A percentile compares a stretch with the other conserved stretches of the same genome.
phyloP scores from a whole-genome alignment of 2,329 filamentous ascomycete species.

The Fonsecaea monophora region DNA sequence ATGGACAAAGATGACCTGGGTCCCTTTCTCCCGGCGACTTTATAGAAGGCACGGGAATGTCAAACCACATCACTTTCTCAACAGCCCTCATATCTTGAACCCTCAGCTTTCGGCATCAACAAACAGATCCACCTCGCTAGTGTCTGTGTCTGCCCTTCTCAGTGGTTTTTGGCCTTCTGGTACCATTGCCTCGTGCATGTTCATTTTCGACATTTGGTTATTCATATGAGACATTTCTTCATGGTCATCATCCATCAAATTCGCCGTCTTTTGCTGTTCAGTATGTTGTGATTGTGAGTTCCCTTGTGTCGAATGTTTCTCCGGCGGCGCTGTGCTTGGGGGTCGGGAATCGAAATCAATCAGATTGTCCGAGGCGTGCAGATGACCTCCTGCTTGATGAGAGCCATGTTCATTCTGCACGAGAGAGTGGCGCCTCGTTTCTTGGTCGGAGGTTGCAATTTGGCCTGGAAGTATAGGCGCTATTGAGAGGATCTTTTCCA shows the following conservation, averaged over 20 bases:
- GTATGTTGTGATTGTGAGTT: conserved; percentile 30
- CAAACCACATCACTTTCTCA: neutral
- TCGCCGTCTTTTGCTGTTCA: conserved; percentile 17
- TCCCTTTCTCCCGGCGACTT: neutral
- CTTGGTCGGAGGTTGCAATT: conserved; percentile 56
- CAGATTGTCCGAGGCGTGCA: conserved; percentile 34
- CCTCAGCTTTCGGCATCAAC: conserved; percentile 49
- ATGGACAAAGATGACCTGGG: neutral
- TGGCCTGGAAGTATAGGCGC: conserved; percentile 85
- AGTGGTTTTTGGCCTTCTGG: conserved; percentile 40
- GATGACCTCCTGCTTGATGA: neutral
- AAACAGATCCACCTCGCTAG: conserved; percentile 51
- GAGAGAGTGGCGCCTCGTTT: conserved; percentile 10
- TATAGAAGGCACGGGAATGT: neutral
- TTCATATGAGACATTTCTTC: conserved; percentile 25
- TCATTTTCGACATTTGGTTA: conserved; percentile 38
- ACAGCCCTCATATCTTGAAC: neutral
- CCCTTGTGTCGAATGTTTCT: conserved; percentile 22
- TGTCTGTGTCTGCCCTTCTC: conserved; percentile 49
- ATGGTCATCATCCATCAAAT: conserved; percentile 38
- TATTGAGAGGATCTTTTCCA: conserved; percentile 82
- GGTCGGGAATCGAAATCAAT: conserved; percentile 43
- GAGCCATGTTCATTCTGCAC: neutral
- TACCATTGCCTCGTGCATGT: conserved; percentile 39
- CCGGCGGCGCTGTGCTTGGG: conserved; percentile 35